Evolutionary conservation across 495 filamentous ascomycete genomes (phyloP).

Genomic region (Cenococcum geophilum): DNA sequence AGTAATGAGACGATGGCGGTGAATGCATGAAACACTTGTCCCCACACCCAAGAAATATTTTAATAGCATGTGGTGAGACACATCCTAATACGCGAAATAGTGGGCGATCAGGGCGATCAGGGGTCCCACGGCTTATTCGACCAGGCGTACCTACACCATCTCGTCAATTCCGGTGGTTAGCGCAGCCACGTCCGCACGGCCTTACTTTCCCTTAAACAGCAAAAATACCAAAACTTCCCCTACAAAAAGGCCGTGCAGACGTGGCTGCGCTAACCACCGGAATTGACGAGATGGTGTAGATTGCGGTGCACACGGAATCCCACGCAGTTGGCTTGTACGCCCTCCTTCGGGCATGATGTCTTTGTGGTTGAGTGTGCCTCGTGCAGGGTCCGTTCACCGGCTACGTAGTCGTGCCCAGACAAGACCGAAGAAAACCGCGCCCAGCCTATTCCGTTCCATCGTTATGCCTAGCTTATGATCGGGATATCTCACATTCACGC

Average conservation of each 20-base stretch:
- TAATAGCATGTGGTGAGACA: neutral
- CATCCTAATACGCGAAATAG: neutral
- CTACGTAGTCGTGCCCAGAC: neutral
- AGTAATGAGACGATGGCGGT: neutral
- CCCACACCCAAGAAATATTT: constrained; percentile 3
- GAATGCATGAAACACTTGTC: neutral
- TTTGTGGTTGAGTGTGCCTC: neutral
- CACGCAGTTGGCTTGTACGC: neutral
- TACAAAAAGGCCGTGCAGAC: too few species aligned
- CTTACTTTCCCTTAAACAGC: too few species aligned
- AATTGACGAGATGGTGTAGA: too few species aligned
- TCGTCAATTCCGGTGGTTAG: too few species aligned
- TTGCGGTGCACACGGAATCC: too few species aligned
- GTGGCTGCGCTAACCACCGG: too few species aligned
- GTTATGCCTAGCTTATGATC: constrained; percentile 3
- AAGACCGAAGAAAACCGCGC: constrained; percentile 4
- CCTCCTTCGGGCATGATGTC: neutral
- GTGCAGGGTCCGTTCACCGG: constrained; percentile 4
- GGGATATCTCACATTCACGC: constrained; percentile 2
- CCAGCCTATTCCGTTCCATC: neutral
- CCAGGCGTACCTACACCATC: too few species aligned
- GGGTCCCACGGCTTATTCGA: too few species aligned
- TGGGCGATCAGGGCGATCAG: neutral
- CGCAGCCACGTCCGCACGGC: too few species aligned
- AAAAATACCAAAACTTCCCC: too few species aligned